Evolutionary conservation across 2,329 filamentous ascomycete genomes (phyloP).

Genomic region (Trichoderma endophyticum): DNA sequence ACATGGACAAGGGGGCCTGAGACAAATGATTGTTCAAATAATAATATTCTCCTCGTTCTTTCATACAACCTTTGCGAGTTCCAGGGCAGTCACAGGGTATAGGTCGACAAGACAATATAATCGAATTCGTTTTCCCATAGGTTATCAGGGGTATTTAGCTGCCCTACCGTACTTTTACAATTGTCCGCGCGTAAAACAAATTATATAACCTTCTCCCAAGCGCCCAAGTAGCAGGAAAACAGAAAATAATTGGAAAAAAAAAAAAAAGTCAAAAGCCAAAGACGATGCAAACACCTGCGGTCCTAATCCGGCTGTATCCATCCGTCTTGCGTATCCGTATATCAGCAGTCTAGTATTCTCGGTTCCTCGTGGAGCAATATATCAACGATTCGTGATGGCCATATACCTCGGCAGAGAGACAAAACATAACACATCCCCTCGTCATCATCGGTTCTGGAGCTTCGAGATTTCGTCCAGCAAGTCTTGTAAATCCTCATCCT

Average conservation of each 20-base stretch:
- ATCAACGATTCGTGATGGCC: not conserved
- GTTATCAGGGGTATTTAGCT: slow-evolving; percentile 22
- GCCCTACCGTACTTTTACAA: slow-evolving; percentile 19
- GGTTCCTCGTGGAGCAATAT: not conserved
- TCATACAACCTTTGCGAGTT: not conserved
- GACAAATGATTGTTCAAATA: not conserved
- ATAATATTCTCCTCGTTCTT: not conserved
- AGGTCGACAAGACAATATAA: not conserved
- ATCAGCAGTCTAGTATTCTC: slow-evolving; percentile 8
- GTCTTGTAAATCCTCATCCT: slow-evolving; percentile 82
- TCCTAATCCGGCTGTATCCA: slow-evolving; percentile 18
- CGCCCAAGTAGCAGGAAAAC: slow-evolving; percentile 25
- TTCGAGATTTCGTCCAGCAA: slow-evolving; percentile 89
- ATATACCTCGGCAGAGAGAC: not conserved
- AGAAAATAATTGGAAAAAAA: not conserved
- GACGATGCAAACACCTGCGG: slow-evolving; percentile 8
- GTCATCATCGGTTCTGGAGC: slow-evolving; percentile 48
- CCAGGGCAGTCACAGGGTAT: not conserved
- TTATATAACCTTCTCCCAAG: slow-evolving; percentile 25
- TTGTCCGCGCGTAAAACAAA: slow-evolving; percentile 2
- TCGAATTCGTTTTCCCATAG: slow-evolving; percentile 21
- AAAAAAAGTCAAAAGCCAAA: not conserved
- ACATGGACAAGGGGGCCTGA: not conserved
- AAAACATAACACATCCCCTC: not conserved
- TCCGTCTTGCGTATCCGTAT: slow-evolving; percentile 16